Evolutionary conservation across 2,329 filamentous ascomycete species (phyloP).

Genomic region (Rutstroemia sp.): DNA sequence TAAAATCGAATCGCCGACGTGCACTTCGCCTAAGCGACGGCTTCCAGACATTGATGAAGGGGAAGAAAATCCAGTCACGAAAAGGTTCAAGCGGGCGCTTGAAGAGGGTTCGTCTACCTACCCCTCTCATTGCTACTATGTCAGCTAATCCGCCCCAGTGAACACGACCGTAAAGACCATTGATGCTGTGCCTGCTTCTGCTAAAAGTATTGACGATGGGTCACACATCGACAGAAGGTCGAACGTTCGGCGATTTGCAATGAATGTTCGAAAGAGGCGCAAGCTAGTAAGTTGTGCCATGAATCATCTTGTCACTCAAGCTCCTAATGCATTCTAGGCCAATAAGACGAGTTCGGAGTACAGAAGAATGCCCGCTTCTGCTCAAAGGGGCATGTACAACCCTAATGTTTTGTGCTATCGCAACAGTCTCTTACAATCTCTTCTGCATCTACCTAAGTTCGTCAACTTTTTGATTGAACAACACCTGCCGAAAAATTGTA

Average conservation of each 20-base stretch:
- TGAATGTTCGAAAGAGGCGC: background rate
- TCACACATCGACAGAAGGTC: background rate
- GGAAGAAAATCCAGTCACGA: background rate
- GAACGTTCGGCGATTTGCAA: background rate
- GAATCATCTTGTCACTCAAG: background rate
- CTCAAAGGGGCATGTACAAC: slow-evolving; percentile 26
- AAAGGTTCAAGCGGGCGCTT: background rate
- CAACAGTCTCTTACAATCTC: slow-evolving; percentile 28
- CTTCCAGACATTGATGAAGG: background rate
- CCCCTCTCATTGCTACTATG: background rate
- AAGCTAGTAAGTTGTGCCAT: background rate
- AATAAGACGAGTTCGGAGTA: slow-evolving; percentile 12
- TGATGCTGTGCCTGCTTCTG: background rate
- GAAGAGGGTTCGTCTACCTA: background rate
- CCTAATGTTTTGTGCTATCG: slow-evolving; percentile 29
- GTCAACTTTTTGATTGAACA: slow-evolving; percentile 26
- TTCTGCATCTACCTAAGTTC: slow-evolving; percentile 29
- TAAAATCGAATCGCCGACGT: background rate
- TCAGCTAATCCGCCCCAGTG: background rate
- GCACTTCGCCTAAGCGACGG: background rate
- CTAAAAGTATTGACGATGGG: background rate
- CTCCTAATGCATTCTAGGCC: slow-evolving; percentile 12
- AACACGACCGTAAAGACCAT: background rate
- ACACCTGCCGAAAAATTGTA: slow-evolving; percentile 21
- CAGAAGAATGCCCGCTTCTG: slow-evolving; percentile 16